Conservation (phyloP, 2,329 filamentous ascomycete species). For the Colletotrichum siamense region DNA sequence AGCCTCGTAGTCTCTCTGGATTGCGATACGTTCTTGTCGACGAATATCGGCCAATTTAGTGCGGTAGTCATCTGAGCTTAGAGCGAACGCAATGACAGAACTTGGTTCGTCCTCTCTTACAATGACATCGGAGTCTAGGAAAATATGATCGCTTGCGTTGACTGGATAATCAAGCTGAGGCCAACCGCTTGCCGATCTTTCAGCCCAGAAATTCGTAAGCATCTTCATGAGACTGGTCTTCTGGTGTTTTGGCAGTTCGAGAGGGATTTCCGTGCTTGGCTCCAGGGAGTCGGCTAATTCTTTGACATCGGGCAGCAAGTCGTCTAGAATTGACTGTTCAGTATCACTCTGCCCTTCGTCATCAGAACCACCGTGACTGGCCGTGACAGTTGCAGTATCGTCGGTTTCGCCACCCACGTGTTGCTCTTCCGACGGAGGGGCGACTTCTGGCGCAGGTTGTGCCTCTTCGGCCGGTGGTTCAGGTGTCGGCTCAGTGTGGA, state of each 20-base stretch:
- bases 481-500: conserved; percentile 25
- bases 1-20: conserved; percentile 22
- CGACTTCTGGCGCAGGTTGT: conserved; percentile 4
- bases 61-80: conserved; percentile 87
- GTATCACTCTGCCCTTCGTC: conserved; percentile 75
- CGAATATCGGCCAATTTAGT: conserved; percentile 74
- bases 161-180: conserved; percentile 90
- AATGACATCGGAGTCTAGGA: conserved; percentile 95
- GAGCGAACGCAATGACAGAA: conserved; percentile 90
- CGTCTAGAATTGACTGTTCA: conserved; percentile 72
- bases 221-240: conserved; percentile 94
- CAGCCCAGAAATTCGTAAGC: conserved; percentile 97
- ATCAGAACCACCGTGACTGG: conserved; percentile 68
- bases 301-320: conserved; percentile 68
- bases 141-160: conserved; percentile 88
- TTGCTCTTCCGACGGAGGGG: conserved; percentile 9
- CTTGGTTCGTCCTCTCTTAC: conserved; percentile 97
- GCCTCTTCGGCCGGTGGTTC: not conserved
- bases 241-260: conserved; percentile 89
- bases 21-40: conserved; percentile 25
- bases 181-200: conserved; percentile 96
- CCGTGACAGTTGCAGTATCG: conserved; percentile 44
- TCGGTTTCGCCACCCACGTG: conserved; percentile 32
- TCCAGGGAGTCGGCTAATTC: conserved; percentile 69
- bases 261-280: conserved; percentile 62